Conservation (phyloP, 306 rosid species). For the Rosa lucieae region DNA sequence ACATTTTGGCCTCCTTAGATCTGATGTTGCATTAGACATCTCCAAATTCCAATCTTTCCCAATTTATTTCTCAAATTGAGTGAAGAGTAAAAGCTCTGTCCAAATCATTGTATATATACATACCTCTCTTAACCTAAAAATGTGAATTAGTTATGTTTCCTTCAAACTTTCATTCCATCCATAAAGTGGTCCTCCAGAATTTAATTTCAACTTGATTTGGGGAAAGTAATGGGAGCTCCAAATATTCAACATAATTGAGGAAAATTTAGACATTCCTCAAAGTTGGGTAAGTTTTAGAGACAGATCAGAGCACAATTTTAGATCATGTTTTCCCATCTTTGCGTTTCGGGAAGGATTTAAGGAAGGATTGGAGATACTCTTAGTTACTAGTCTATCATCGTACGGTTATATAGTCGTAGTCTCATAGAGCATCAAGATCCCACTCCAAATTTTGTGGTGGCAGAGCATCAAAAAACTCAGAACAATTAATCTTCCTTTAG, state of each 20-base stretch:
- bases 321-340: background rate
- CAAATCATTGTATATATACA: background rate
- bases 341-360: background rate
- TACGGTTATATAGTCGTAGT: background rate
- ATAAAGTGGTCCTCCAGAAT: background rate
- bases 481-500: background rate
- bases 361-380: background rate
- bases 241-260: background rate
- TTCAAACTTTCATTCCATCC: background rate
- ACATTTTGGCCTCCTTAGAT: conserved; percentile 5
- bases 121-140: background rate
- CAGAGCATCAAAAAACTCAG: background rate
- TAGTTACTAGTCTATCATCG: background rate
- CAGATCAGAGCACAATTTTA: background rate
- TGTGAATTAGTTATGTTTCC: background rate
- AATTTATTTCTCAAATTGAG: too few relatives aligned
- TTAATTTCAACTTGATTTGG: background rate
- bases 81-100: background rate
- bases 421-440: background rate
- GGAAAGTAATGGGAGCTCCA: background rate
- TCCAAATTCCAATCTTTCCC: background rate
- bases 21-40: background rate
- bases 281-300: background rate
- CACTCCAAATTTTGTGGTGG: background rate
- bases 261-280: background rate